Percentiles rank a stretch among this genome's conserved stretches.
Evolutionary conservation across 164 flowering plant species (phyloP).

Genomic region (Vitis amurensis): DNA sequence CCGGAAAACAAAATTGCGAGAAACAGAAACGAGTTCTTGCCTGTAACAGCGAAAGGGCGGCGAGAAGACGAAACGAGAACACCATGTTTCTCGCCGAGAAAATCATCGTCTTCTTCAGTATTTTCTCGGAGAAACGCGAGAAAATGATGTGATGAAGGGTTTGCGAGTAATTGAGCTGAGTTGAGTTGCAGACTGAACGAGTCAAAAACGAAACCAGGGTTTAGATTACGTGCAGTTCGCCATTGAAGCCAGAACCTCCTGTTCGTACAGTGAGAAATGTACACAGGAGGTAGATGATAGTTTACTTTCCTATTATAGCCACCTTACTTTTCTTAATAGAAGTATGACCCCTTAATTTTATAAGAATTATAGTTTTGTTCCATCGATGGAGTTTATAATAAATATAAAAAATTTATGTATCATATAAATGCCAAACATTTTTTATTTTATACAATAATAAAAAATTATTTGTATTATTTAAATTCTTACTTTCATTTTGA

Average conservation of each 20-base stretch:
- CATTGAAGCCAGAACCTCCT: not conserved
- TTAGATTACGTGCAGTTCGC: not conserved
- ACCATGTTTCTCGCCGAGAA: conserved; percentile 9
- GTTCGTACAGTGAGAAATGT: not conserved
- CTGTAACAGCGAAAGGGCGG: conserved; percentile 7
- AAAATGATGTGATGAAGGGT: not conserved
- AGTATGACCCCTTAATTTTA: too few relatives aligned
- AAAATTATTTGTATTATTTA: too few relatives aligned
- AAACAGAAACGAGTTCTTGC: conserved; percentile 6
- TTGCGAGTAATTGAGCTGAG: not conserved
- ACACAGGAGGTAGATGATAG: not conserved
- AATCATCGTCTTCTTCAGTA: not conserved
- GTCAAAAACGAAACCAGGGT: not conserved
- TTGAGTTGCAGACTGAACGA: not conserved
- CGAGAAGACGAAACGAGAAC: not conserved
- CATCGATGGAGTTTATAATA: too few relatives aligned
- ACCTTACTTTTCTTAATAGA: too few relatives aligned
- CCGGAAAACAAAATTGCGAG: not conserved
- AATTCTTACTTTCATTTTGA: too few relatives aligned
- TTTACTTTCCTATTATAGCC: not conserved
- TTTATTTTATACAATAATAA: too few relatives aligned
- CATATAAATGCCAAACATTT: too few relatives aligned
- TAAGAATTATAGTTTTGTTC: too few relatives aligned
- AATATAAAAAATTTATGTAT: too few relatives aligned
- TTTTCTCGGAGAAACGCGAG: not conserved